phyloP scores from a whole-genome alignment of 2,329 filamentous ascomycete genomes.

The Paracoccidioides lutzii region DNA sequence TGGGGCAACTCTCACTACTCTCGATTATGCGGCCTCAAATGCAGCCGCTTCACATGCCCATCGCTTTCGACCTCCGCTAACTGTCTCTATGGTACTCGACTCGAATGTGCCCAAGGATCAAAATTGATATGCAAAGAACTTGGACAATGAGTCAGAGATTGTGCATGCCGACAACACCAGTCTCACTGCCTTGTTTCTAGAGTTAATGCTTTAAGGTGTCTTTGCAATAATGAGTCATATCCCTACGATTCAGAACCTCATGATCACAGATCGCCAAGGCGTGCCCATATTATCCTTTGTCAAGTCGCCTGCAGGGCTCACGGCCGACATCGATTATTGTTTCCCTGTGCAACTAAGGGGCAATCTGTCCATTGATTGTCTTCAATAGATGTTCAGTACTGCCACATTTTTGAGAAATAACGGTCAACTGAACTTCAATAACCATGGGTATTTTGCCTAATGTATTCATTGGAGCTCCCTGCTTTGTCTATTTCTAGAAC shows the following conservation, averaged over 20 bases:
- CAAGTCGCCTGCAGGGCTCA: not conserved
- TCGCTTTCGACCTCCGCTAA: not conserved
- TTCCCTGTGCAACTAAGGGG: not conserved
- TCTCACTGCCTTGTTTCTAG: not conserved
- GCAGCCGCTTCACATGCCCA: not conserved
- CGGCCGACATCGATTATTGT: not conserved
- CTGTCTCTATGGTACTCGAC: no score
- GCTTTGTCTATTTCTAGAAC: not conserved
- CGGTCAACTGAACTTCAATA: not conserved
- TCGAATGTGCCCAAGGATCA: no score
- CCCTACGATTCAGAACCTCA: not conserved
- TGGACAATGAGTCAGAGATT: no score
- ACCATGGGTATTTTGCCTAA: not conserved
- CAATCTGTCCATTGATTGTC: not conserved
- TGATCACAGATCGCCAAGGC: not conserved
- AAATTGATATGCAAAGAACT: no score
- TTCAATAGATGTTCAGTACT: not conserved
- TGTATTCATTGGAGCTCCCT: not conserved
- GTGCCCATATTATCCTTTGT: not conserved
- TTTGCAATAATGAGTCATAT: not conserved
- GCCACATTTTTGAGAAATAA: not conserved
- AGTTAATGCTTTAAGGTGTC: not conserved
- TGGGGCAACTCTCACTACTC: no score
- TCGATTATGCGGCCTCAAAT: not conserved
- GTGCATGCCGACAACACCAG: not conserved